Evolutionary conservation across 1,284 basidiomycete species (phyloP), one percentile per base, ranked within the genome.

Genomic region (Austropuccinia psidii): DNA sequence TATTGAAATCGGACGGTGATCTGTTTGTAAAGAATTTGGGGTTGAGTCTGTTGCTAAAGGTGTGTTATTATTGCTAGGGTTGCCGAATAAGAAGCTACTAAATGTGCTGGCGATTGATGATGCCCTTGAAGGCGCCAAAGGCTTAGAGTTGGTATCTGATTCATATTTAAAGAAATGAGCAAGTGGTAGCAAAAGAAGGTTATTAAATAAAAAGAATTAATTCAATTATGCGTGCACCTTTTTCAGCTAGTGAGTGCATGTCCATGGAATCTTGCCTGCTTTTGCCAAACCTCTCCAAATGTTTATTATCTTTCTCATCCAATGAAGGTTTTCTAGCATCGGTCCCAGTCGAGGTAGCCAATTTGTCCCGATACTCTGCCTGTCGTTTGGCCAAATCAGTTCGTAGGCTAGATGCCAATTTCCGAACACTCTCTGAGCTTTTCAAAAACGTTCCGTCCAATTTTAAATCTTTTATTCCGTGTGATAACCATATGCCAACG

Each of bases 331-430:
- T n/a, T n/a, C 9, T 31, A n/a, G 29, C 13, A n/a, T 13, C 27
- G 15, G 41, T 27, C n/a, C 27, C 43, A 17, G 43, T 4, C 21
- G 24, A 41, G n/a, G n/a, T 11, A n/a, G n/a, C 43, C 17, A 49
- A 35, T 39, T 65, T 73, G 19, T 73, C 49, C 19, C 37, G 47
- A 13, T 39, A 73, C 39, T 65, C 70, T 21, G 58, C 60, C 50
- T 73, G 70, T 45, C 70, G 58, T 55, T 73, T 73, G 35, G 61
- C 52, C n/a, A 73, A 35, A 33, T 73, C 70, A 29, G 58, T 73
- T 31, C 58, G 43, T 15, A 73, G n/a, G 57, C 37, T 65, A n/a
- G 49, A 50, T 6, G 70, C 70, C 39, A 73, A 41, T 52, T 60
- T 60, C 61, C 70, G 55, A 19, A 73, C 61, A 35, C 70, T 73